phyloP scores from a whole-genome alignment of 2,329 filamentous ascomycete species.

The Verticillium klebahnii region DNA sequence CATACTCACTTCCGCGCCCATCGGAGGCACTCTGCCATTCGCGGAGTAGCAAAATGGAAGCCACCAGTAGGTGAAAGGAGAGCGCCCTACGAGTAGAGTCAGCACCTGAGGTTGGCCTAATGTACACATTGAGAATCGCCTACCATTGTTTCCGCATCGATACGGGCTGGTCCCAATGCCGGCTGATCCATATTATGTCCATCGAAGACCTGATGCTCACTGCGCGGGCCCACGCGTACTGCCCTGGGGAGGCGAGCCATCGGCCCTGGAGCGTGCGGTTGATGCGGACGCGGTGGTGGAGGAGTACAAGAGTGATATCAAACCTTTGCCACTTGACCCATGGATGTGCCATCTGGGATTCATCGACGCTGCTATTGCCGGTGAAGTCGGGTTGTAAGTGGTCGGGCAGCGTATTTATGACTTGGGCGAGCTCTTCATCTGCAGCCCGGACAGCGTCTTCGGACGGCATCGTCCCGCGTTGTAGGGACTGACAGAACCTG shows the following conservation, averaged over 20 bases:
- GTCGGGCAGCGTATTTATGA: constrained; percentile 11
- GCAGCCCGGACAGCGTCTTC: constrained; percentile 5
- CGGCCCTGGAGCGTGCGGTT: constrained; percentile 5
- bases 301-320: constrained; percentile 9
- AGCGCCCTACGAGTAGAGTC: background rate
- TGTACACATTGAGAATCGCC: background rate
- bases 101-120: background rate
- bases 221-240: constrained; percentile 5
- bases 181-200: constrained; percentile 9
- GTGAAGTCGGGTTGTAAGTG: constrained; percentile 8
- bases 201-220: constrained; percentile 5
- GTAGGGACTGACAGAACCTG: constrained; percentile 5
- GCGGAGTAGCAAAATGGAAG: constrained; percentile 4
- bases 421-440: constrained; percentile 7
- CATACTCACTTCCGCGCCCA: background rate
- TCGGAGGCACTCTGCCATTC: background rate
- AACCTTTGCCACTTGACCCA: constrained; percentile 12
- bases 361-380: background rate
- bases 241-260: background rate
- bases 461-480: background rate
- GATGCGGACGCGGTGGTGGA: constrained; percentile 9
- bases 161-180: constrained; percentile 8
- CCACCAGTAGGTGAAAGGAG: constrained; percentile 6
- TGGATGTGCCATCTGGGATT: background rate
- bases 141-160: constrained; percentile 8